Evolutionary conservation across 2,329 filamentous ascomycete species (phyloP), one percentile per base, ranked within the genome.

Genomic region (Colletotrichum chlorophyti): DNA sequence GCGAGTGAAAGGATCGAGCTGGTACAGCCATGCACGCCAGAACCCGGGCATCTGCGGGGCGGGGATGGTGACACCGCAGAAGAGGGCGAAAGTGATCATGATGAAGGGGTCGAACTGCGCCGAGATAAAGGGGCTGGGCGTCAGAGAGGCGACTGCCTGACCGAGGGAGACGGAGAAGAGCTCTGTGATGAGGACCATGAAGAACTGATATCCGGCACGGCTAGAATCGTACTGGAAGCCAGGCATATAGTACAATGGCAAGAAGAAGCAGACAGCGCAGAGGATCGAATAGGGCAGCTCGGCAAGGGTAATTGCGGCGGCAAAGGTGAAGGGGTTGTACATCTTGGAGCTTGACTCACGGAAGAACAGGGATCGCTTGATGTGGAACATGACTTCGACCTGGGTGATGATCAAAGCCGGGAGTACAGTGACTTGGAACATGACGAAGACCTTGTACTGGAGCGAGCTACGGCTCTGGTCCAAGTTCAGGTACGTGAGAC

Each of bases 341-440:
- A 93, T 93, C 77, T 96, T 96, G 53, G 89, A 88, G 14, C 90
- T 89, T 15, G 90, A 84, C 75, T 97, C 93, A 57, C 93, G 89
- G 81, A 93, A 95, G 77, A 91, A 93, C 63, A 96, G 88, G 68
- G 91, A 82, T 38, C 92, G 85, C 61, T 89, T 88, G 67, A 93
- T 79, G 68, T 93, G 88, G 72, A 91, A 96, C 77, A 93, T 93
- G 35, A 89, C 86, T 72, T 96, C 90, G 51, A 96, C 89, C 68
- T 96, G 91, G 1, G 88, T 86, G 54, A 96, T 85, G 71, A 96
- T 91, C 26, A 96, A 80, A 1, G 91, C 90, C 0, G 92, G 91
- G 23, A 97, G 81, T 19, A 96, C 90, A 0, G 91, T 92, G 48
- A 93, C 86, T 71, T 96, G 91, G 83, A 97, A 97, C 72, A 95